A percentile compares a stretch with the other conserved stretches of the same genome.
Conservation (phyloP, 352 stramenopile genomes). For the Pilasporangium apinafurcum region DNA sequence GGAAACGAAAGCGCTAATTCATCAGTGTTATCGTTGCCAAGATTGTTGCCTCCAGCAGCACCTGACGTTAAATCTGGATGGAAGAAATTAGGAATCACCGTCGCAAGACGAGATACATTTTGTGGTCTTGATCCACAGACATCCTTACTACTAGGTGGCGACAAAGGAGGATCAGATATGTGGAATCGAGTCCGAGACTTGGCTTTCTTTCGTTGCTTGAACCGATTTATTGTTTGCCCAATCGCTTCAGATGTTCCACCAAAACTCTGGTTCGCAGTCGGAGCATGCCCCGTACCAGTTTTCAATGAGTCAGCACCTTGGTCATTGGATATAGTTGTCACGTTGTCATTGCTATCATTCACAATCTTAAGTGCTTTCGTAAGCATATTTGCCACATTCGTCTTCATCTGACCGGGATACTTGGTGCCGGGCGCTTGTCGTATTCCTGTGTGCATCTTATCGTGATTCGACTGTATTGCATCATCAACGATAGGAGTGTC, state of each 20-base stretch:
- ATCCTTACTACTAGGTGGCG: background rate
- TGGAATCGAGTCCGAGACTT: constrained; percentile 9
- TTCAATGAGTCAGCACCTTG: background rate
- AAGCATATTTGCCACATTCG: constrained; percentile 7
- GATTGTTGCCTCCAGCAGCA: background rate
- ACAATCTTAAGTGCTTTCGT: constrained; percentile 7
- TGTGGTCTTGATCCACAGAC: constrained; percentile 6
- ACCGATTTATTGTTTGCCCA: constrained; percentile 1
- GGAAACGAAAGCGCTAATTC: background rate
- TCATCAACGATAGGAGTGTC: too few relatives aligned
- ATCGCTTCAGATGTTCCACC: background rate
- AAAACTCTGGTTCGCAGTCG: constrained; percentile 2
- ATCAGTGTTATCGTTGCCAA: background rate
- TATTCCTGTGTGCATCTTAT: too few relatives aligned
- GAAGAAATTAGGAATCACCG: constrained; percentile 33
- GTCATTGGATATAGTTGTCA: background rate
- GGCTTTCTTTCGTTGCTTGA: constrained; percentile 3
- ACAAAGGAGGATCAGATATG: constrained; percentile 3
- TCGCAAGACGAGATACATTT: constrained; percentile 10
- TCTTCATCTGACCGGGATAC: constrained; percentile 8
- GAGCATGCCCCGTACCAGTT: background rate
- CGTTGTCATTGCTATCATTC: constrained; percentile 2
- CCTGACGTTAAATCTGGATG: constrained; percentile 15
- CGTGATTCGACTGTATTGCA: too few relatives aligned
- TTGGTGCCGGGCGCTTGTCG: background rate